Evolutionary conservation across 371 early-diverging fungal species (phyloP).

Genomic region (Zopfochytrium polystomum): DNA sequence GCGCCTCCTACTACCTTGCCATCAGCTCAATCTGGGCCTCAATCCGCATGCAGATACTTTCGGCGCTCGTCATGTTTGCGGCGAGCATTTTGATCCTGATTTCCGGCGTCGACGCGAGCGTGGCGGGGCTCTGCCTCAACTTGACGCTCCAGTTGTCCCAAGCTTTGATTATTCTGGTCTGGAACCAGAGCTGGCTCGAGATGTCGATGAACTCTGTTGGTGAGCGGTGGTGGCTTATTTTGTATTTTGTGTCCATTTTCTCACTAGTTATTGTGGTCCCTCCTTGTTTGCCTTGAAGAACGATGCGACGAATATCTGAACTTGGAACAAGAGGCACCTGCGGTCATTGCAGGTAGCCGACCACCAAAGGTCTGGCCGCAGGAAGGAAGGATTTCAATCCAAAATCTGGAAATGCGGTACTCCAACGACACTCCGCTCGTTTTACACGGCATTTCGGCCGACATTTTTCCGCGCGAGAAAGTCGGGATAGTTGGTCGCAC

Average conservation of each 20-base stretch:
- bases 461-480: slow-evolving; percentile 65
- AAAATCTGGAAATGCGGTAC: too few relatives aligned
- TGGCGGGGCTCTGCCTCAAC: slow-evolving; percentile 73
- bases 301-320: slow-evolving; percentile 53
- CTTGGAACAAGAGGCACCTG: slow-evolving; percentile 65
- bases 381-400: slow-evolving; percentile 29
- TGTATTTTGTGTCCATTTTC: neutral
- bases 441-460: slow-evolving; percentile 59
- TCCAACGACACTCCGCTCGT: too few relatives aligned
- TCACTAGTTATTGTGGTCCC: neutral
- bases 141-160: slow-evolving; percentile 64
- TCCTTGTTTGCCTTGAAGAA: neutral
- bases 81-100: slow-evolving; percentile 63
- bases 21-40: slow-evolving; percentile 81
- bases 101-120: slow-evolving; percentile 58
- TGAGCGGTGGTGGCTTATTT: slow-evolving; percentile 2
- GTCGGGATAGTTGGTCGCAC: too few relatives aligned
- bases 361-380: slow-evolving; percentile 39
- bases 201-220: slow-evolving; percentile 67
- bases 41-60: slow-evolving; percentile 65
- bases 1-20: slow-evolving; percentile 76
- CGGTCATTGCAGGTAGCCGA: slow-evolving; percentile 30
- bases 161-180: slow-evolving; percentile 68
- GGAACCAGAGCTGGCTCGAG: slow-evolving; percentile 71
- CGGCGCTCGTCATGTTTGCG: slow-evolving; percentile 66